These are phyloP conservation scores for Cryphonectria naterciae DNA, from an alignment of 2,329 filamentous ascomycete genomes.

Conservation along the genomic window DNA sequence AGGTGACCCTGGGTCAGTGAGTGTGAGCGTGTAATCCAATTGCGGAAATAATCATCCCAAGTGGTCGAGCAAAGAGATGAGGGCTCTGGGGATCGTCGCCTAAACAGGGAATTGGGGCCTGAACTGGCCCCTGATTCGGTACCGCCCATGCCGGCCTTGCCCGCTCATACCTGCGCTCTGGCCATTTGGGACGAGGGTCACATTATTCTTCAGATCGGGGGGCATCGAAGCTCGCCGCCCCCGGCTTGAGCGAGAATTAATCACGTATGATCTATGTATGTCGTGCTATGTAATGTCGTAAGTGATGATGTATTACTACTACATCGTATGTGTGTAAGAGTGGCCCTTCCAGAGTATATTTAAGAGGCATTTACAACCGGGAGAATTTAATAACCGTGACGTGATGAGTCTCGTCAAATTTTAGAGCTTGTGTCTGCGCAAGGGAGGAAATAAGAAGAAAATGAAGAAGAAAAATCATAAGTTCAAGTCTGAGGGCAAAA, in stretches of 20 bases:
- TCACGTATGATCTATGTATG: neutral
- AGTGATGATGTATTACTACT: neutral
- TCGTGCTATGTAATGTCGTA: no score
- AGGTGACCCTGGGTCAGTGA: neutral
- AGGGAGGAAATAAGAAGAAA: no score
- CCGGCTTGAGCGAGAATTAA: neutral
- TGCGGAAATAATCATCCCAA: conserved; percentile 8
- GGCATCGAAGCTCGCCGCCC: neutral
- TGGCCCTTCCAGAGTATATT: neutral
- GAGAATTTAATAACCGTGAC: neutral
- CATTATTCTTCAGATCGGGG: no score
- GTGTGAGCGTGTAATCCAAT: neutral
- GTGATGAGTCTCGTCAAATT: no score
- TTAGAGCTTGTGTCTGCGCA: no score
- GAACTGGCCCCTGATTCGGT: neutral
- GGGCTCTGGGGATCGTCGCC: neutral
- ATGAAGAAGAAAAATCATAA: no score
- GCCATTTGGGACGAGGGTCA: neutral
- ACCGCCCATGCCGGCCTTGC: neutral
- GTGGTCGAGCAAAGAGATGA: conserved; percentile 9
- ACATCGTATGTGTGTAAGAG: neutral
- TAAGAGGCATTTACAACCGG: neutral
- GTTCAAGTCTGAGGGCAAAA: no score
- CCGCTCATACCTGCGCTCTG: neutral
- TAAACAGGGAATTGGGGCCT: neutral